A percentile compares a stretch with the other conserved stretches of the same genome.
phyloP scores from a whole-genome alignment of 2,329 filamentous ascomycete genomes.

The Apiospora arundinis region DNA sequence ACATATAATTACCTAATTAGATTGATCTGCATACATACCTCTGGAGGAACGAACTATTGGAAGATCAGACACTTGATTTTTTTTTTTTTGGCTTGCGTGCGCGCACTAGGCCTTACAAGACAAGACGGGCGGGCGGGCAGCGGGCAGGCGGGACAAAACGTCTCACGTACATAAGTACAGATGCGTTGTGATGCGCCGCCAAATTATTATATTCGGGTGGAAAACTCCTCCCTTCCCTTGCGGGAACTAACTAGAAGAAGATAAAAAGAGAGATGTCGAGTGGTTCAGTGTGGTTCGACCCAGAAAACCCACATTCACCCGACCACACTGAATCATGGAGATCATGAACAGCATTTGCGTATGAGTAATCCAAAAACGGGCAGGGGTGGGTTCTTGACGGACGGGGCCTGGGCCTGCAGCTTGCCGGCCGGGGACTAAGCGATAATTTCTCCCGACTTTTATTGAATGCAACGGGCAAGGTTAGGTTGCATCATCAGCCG shows the following conservation, averaged over 20 bases:
- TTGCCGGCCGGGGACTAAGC: slow-evolving; percentile 2
- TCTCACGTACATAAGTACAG: not conserved
- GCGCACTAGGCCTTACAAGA: not conserved
- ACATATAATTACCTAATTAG: not conserved
- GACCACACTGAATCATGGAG: not conserved
- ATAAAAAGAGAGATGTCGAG: not conserved
- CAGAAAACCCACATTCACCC: slow-evolving; percentile 1
- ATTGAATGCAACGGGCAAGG: not conserved
- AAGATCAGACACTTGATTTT: not conserved
- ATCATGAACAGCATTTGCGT: not conserved
- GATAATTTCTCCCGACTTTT: slow-evolving; percentile 9
- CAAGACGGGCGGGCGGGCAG: too few relatives aligned
- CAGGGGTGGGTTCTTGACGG: not conserved
- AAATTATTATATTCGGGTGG: too few relatives aligned
- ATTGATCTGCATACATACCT: not conserved
- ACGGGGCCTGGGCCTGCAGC: not conserved
- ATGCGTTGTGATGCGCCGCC: not conserved
- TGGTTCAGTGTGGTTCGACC: not conserved
- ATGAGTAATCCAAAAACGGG: not conserved
- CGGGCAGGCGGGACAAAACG: not conserved
- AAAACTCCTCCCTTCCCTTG: not conserved
- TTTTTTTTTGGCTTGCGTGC: too few relatives aligned
- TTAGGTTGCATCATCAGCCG: slow-evolving; percentile 3
- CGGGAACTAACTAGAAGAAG: slow-evolving; percentile 2
- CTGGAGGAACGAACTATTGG: not conserved